A percentile compares a stretch with the other conserved stretches of the same genome.
Conservation (phyloP, 78 protist genomes). For the Dictyostelium purpureum region DNA sequence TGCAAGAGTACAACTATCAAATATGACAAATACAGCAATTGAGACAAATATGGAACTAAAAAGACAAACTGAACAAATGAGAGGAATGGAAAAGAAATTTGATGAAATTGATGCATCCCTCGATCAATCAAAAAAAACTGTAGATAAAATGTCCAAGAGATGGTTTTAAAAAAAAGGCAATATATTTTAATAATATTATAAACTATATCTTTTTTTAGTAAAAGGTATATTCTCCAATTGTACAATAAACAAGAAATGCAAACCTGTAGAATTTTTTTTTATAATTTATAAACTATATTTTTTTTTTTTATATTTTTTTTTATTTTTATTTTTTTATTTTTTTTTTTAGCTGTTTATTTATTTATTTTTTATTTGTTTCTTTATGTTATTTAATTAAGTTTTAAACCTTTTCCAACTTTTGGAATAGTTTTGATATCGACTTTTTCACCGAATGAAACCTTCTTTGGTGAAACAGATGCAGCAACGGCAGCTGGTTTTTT, state of each 20-base stretch:
- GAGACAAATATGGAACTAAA: neutral
- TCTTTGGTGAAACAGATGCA: neutral
- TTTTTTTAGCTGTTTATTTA: neutral
- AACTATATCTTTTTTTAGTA: neutral
- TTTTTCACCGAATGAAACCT: conserved; percentile 8
- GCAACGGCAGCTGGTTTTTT: neutral
- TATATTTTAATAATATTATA: neutral
- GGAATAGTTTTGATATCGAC: neutral
- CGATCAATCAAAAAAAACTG: neutral
- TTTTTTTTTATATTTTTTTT: neutral
- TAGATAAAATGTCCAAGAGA: conserved; percentile 5
- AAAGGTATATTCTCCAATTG: neutral
- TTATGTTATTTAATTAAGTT: neutral
- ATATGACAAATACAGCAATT: neutral
- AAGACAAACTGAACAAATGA: conserved; percentile 25
- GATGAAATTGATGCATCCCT: neutral
- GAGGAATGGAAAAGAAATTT: conserved; percentile 4
- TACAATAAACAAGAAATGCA: neutral
- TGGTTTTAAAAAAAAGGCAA: conserved; percentile 4
- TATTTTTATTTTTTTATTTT: neutral
- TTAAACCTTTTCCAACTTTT: conserved; percentile 2
- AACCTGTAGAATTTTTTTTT: too few relatives aligned
- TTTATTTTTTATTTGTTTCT: neutral
- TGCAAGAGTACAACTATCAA: neutral
- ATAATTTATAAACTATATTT: neutral